Evolutionary conservation across 1,139 yeast genomes (phyloP).

Genomic region (Kluyveromyces marxianus): DNA sequence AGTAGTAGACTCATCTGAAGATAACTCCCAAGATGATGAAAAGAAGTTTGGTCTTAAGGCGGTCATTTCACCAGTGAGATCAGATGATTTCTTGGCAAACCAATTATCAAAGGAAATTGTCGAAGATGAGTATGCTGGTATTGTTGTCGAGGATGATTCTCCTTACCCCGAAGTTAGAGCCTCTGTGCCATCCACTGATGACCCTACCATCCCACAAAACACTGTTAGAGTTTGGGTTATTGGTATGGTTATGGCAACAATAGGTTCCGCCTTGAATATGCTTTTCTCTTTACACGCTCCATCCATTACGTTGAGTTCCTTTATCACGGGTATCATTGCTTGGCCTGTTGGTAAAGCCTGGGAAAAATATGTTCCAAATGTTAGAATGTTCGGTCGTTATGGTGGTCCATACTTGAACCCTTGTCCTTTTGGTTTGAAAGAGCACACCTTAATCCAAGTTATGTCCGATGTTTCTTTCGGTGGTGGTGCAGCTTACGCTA

Average conservation of each 20-base stretch:
- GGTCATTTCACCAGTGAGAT: conserved; percentile 2
- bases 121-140: conserved; percentile 11
- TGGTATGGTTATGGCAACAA: conserved; percentile 43
- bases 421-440: conserved; percentile 55
- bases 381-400: conserved; percentile 37
- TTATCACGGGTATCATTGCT: conserved; percentile 51
- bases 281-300: conserved; percentile 57
- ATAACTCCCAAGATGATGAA: background rate
- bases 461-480: conserved; percentile 54
- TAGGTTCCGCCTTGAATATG: conserved; percentile 55
- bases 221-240: conserved; percentile 58
- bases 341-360: conserved; percentile 55
- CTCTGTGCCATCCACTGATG: conserved; percentile 57
- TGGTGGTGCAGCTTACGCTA: conserved; percentile 54
- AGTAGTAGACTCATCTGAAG: background rate
- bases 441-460: conserved; percentile 56
- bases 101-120: background rate
- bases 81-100: background rate
- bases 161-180: conserved; percentile 68
- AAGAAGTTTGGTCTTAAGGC: background rate
- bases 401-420: conserved; percentile 40
- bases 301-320: conserved; percentile 45
- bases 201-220: conserved; percentile 47
- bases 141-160: conserved; percentile 43
- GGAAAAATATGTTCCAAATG: conserved; percentile 42